A percentile compares a stretch with the other conserved stretches of the same genome.
phyloP scores from a whole-genome alignment of 1,284 basidiomycete species.

The Cryptococcus amylolentus region DNA sequence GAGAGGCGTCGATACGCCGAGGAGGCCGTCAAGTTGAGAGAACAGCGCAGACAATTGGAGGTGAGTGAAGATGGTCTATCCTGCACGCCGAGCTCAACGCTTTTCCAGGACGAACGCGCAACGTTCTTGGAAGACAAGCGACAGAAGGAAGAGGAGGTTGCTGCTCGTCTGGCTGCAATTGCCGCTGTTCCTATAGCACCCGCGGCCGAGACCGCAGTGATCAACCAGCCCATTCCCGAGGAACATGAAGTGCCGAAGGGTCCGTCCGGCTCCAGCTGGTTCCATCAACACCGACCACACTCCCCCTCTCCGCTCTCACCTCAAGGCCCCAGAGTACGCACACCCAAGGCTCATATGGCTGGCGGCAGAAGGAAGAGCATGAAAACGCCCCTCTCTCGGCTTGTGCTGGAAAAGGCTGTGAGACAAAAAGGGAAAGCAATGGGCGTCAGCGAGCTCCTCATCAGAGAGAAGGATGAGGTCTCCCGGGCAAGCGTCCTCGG shows the following conservation, averaged over 20 bases:
- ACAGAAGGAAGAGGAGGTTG: slow-evolving; percentile 59
- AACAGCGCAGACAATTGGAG: slow-evolving; percentile 66
- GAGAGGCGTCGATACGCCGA: slow-evolving; percentile 66
- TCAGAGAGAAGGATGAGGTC: slow-evolving; percentile 1
- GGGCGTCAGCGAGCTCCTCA: background rate
- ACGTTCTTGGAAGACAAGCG: slow-evolving; percentile 65
- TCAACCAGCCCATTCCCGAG: background rate
- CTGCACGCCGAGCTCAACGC: background rate
- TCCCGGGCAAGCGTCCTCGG: slow-evolving; percentile 15
- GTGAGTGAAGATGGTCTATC: slow-evolving; percentile 48
- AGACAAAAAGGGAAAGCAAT: slow-evolving; percentile 16
- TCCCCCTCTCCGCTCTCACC: slow-evolving; percentile 41
- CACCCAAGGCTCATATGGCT: slow-evolving; percentile 24
- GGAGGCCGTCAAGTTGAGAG: slow-evolving; percentile 60
- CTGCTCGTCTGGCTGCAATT: slow-evolving; percentile 55
- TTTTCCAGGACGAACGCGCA: slow-evolving; percentile 53
- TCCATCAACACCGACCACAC: slow-evolving; percentile 15
- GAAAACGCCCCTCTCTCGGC: slow-evolving; percentile 38
- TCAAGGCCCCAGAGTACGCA: slow-evolving; percentile 13
- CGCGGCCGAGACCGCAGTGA: background rate
- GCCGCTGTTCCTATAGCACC: slow-evolving; percentile 54
- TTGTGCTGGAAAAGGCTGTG: slow-evolving; percentile 42
- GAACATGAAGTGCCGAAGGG: background rate
- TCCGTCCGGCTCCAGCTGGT: slow-evolving; percentile 10
- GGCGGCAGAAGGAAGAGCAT: slow-evolving; percentile 20